Evolutionary conservation across 2,329 filamentous ascomycete genomes (phyloP), one percentile per base, ranked within the genome.

Genomic region (Aspergillus pseudoglaucus): DNA sequence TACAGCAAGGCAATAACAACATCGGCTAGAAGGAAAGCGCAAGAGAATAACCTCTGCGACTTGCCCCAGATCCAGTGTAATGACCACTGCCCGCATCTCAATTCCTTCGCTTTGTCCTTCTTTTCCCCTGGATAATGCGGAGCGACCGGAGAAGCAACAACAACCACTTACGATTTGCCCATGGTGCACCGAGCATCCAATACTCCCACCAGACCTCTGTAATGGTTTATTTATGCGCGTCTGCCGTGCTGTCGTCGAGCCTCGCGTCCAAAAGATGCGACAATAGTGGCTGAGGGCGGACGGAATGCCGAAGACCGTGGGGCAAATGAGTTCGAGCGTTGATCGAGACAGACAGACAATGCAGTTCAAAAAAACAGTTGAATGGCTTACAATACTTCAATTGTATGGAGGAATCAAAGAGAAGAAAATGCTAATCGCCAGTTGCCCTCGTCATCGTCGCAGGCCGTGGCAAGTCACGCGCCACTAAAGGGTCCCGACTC

Each of bases 91-190:
- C 40, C 22, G 25, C 25, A 30, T 30, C 25, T 12, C 25, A 10
- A 12, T 22, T 42, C 18, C 12, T 14, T 25, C 2, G 15, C 20
- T 7, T 17, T 18, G 20, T 42, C 23, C 25, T n/a, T 42, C 3
- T 10, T 27, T 30, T 20, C 10, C 40, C 35, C 39, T 14, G 22
- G 39, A 41, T 22, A 37, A 20, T 35, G 51, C 46, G 44, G 53
- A 45, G 37, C 45, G 47, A 49, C 43, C 23, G 42, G 42, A 46
- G 27, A 40, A 43, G 37, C 35, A 43, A 27, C 37, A 27, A 10
- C 8, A 12, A 30, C 25, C 38, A 65, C 64, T 65, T 60, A 67
- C 64, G 64, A 67, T 56, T 67, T 67, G 42, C 64, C 64, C 64
- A 67, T 67, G 35, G 45, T 65, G 48, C 54, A 58, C 49, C 43